Evolutionary conservation across 805 yeast genomes (phyloP).

Genomic region (Clavispora carvajalis): DNA sequence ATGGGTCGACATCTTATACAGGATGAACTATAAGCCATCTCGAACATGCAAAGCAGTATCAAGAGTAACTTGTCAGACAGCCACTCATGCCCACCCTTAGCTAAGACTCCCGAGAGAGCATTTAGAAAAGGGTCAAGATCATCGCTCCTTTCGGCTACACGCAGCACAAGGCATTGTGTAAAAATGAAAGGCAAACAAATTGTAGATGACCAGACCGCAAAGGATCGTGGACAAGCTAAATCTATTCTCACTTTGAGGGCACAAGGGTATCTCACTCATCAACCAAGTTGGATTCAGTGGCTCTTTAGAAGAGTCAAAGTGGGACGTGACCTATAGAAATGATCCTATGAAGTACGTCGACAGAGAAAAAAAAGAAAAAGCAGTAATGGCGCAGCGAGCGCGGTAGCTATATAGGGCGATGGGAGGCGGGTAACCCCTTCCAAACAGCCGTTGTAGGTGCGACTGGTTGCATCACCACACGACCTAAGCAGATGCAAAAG

Average conservation of each 20-base stretch:
- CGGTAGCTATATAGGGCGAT: slow-evolving; percentile 1
- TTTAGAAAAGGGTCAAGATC: slow-evolving; percentile 90
- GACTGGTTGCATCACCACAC: too few species aligned
- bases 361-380: slow-evolving; percentile 46
- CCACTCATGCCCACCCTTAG: slow-evolving; percentile 94
- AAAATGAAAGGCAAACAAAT: slow-evolving; percentile 40
- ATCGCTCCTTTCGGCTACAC: slow-evolving; percentile 80
- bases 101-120: slow-evolving; percentile 77
- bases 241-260: slow-evolving; percentile 78
- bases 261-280: slow-evolving; percentile 81
- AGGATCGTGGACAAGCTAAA: slow-evolving; percentile 77
- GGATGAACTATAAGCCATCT: slow-evolving; percentile 24
- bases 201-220: slow-evolving; percentile 79
- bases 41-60: slow-evolving; percentile 3
- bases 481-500: too few species aligned
- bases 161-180: slow-evolving; percentile 17
- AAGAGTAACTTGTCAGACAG: slow-evolving; percentile 93
- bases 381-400: neutral
- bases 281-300: slow-evolving; percentile 99
- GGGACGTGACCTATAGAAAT: slow-evolving; percentile 98
- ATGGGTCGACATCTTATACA: slow-evolving; percentile 37
- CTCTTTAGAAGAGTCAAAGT: slow-evolving; percentile 96
- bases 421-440: neutral
- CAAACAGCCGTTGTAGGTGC: neutral
- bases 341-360: slow-evolving; percentile 99